Conservation (phyloP, 2,329 filamentous ascomycete species). For the Didymosphaeria variabile region DNA sequence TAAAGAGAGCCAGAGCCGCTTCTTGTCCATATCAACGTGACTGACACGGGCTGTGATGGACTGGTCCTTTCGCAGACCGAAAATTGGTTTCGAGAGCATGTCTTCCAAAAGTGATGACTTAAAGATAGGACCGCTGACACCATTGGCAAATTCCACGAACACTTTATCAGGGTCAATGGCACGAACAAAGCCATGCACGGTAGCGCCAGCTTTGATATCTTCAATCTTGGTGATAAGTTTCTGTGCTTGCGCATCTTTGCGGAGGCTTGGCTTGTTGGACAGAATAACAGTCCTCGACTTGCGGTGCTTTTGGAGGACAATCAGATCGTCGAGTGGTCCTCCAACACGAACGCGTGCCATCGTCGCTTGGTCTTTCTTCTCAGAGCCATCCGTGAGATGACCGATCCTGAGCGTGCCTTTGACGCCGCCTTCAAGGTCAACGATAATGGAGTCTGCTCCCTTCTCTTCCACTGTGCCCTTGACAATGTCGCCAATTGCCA, state of each 20-base stretch:
- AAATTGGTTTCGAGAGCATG: constrained; percentile 72
- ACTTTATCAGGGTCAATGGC: constrained; percentile 83
- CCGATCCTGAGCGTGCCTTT: constrained; percentile 79
- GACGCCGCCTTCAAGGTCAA: constrained; percentile 80
- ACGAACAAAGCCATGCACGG: constrained; percentile 81
- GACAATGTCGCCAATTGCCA: constrained; percentile 78
- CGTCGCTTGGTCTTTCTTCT: constrained; percentile 77
- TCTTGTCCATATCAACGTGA: constrained; percentile 74
- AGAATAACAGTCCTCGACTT: constrained; percentile 78
- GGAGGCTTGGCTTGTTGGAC: constrained; percentile 82
- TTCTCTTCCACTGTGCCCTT: constrained; percentile 71
- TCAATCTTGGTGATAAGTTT: constrained; percentile 76
- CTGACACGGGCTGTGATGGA: constrained; percentile 77
- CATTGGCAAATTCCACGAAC: constrained; percentile 88
- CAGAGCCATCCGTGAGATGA: constrained; percentile 86
- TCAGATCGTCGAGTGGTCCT: constrained; percentile 80
- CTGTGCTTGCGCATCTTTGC: constrained; percentile 77
- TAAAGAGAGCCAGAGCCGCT: constrained; percentile 74
- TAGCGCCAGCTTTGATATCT: constrained; percentile 73
- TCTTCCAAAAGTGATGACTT: constrained; percentile 80
- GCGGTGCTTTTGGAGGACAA: constrained; percentile 86
- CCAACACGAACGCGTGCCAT: constrained; percentile 85
- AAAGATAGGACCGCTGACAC: constrained; percentile 79
- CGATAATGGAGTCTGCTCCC: constrained; percentile 57
- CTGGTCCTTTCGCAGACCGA: constrained; percentile 81